Base-by-base conservation (phyloP, 2,329 filamentous ascomycete genomes). In the Diaporthe sp. region DNA sequence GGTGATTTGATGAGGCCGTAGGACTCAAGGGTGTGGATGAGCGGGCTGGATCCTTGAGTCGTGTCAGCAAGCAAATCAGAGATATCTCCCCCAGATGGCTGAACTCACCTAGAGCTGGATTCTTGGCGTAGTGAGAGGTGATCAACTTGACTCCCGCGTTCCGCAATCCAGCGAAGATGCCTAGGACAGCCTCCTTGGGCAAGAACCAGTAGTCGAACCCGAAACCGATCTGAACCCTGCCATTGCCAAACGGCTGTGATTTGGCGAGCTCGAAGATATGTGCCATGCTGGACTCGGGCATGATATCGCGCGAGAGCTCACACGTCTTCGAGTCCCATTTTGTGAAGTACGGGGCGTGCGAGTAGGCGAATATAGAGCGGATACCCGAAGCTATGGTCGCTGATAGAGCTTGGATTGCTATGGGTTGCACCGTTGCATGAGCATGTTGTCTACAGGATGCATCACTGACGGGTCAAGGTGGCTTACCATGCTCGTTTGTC, bases 141-240 rank as follows among this genome's bases (percentile, higher is more conserved):
- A 70, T 34, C 3, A 70, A 4, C 65, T 70, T 53, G 44, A 70
- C 44, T 8, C 65, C 65, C 12, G 47, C 42, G 22, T 37, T 4
- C 8, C 65, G 42, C 25, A 70, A 2, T 13, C 42, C 42, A n/a
- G 42, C 8, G 1, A 70, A 53, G 25, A 53, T 51, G 25, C 47
- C 47, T 9, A 55, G 1, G 12, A 70, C 31, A 25, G 47, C 47
- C 42, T 70, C 65, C 31, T 70, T 49, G 47, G 65, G 65, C 31
- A 70, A 6, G 22, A 53, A 70, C 42, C 47, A 70, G 25, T 49
- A 70, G 47, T 70, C 65, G 65, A 70, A 70, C 12, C 42, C 42
- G 12, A 70, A 70, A 6, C 65, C 65, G n/a, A 70, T 49, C 22
- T 70, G 65, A 25, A 70, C 65, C 47, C 65, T 70, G 25, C 65